Percentiles rank a stretch among this genome's conserved stretches.
phyloP scores from a whole-genome alignment of 345 rosid species.

The Eucalyptus grandis region DNA sequence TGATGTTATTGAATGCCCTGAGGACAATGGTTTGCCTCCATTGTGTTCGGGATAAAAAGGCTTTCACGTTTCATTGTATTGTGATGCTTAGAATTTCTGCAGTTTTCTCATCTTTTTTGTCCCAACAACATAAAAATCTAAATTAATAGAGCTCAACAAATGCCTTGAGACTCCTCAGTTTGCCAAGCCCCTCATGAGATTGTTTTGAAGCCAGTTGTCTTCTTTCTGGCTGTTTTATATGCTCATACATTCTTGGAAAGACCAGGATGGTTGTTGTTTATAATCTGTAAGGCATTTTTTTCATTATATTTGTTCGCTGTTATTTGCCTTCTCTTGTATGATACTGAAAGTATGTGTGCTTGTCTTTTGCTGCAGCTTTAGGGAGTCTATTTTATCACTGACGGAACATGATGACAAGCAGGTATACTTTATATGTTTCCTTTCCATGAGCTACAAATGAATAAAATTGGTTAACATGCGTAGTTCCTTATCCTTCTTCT shows the following conservation, averaged over 20 bases:
- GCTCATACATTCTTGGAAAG: not conserved
- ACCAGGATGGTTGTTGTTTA: not conserved
- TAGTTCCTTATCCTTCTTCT: not conserved
- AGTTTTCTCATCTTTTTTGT: not conserved
- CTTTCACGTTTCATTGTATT: not conserved
- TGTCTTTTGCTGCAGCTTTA: conserved; percentile 57
- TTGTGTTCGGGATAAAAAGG: not conserved
- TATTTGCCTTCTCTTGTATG: not conserved
- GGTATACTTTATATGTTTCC: conserved; percentile 20
- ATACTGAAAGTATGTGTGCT: not conserved
- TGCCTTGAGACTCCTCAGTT: not conserved
- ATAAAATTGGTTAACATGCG: not conserved
- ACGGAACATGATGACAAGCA: conserved; percentile 93
- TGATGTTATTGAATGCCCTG: not conserved
- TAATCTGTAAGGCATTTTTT: not conserved
- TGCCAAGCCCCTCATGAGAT: not conserved
- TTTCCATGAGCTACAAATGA: not conserved
- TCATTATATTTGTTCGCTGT: not conserved
- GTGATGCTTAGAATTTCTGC: not conserved
- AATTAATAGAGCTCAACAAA: not conserved
- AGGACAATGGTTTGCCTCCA: not conserved
- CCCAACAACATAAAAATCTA: not conserved
- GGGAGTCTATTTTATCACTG: conserved; percentile 73
- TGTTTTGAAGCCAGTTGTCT: not conserved
- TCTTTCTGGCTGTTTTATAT: not conserved